Percentiles rank a stretch among this genome's conserved stretches.
Conservation (phyloP, 257 asterid genomes). For the Craterostigma plantagineum region DNA sequence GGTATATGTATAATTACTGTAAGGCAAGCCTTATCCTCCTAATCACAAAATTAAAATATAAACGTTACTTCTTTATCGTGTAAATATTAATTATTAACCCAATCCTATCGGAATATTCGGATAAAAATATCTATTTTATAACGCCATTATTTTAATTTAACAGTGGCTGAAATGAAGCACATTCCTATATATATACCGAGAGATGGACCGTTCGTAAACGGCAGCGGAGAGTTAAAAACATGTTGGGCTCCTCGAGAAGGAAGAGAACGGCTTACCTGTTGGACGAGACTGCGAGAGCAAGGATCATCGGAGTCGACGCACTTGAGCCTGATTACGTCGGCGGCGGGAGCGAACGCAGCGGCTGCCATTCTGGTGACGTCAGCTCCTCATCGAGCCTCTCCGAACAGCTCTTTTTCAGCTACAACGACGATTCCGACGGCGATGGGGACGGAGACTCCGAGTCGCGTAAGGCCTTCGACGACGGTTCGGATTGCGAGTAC, state of each 20-base stretch:
- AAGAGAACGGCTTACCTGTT: constrained; percentile 27
- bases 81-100: too few species aligned
- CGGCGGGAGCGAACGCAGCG: constrained; percentile 5
- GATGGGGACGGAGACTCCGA: constrained; percentile 9
- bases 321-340: not conserved
- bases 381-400: constrained; percentile 27
- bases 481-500: constrained; percentile 13
- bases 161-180: too few species aligned
- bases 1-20: too few species aligned
- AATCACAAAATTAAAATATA: too few species aligned
- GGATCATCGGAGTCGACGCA: constrained; percentile 14
- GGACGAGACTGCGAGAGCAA: constrained; percentile 17
- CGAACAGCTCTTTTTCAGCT: constrained; percentile 24
- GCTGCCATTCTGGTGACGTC: constrained; percentile 14
- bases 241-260: constrained; percentile 11
- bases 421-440: constrained; percentile 11
- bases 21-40: too few species aligned
- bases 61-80: too few species aligned
- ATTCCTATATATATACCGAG: too few species aligned
- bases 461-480: too few species aligned
- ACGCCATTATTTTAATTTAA: too few species aligned
- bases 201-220: too few species aligned
- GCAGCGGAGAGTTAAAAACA: not conserved
- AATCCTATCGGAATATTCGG: too few species aligned
- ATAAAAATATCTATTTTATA: too few species aligned